Conservation (phyloP, 2,329 filamentous ascomycete genomes). For the Arachnopeziza araneosa region DNA sequence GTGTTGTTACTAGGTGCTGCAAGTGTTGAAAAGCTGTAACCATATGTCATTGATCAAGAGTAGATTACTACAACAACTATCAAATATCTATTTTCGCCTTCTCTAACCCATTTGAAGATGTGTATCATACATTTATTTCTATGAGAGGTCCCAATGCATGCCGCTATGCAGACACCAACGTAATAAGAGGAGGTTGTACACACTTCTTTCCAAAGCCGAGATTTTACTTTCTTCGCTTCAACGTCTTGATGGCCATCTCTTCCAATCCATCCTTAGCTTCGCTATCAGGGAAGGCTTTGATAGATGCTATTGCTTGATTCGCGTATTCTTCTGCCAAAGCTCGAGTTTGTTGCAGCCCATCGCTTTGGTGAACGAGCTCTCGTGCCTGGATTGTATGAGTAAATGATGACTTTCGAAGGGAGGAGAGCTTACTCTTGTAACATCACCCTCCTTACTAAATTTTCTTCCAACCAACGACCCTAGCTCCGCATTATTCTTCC, state of each 20-base stretch:
- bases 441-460: slow-evolving; percentile 79
- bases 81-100: not conserved
- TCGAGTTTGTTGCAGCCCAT: slow-evolving; percentile 88
- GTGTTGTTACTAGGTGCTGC: too few species aligned
- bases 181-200: not conserved
- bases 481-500: slow-evolving; percentile 81
- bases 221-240: slow-evolving; percentile 77
- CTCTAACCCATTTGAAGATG: not conserved
- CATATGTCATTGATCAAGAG: too few species aligned
- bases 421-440: slow-evolving; percentile 60
- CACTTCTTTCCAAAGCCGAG: not conserved
- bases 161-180: not conserved
- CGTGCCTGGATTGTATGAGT: slow-evolving; percentile 58
- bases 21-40: too few species aligned
- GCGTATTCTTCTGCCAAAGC: slow-evolving; percentile 87
- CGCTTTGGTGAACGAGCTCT: slow-evolving; percentile 73
- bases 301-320: slow-evolving; percentile 80
- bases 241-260: slow-evolving; percentile 90
- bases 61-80: not conserved
- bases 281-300: slow-evolving; percentile 81
- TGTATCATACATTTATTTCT: not conserved
- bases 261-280: slow-evolving; percentile 88
- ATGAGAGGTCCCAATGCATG: not conserved
- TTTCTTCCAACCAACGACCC: slow-evolving; percentile 88
- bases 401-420: not conserved